Base-by-base conservation (phyloP, 2,329 filamentous ascomycete genomes). In the Penicillium sp. region DNA sequence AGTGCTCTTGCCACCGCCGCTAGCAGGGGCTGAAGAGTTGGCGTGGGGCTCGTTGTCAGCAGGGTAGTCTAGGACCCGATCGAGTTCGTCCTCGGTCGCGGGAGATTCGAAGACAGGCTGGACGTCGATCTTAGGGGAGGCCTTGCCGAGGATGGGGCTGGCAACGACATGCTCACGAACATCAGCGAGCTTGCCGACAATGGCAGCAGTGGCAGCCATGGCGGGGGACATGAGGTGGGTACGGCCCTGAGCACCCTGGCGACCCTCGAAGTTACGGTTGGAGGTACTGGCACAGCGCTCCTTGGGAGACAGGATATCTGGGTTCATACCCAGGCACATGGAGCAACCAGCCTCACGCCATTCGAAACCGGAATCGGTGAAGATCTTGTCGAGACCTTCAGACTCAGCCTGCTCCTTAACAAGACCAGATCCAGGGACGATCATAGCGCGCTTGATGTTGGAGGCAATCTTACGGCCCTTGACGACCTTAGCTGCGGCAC, bases 251-350 rank as follows among this genome's bases (percentile, higher is more conserved):
- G 93, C 92, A 72, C 94, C 94, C 78, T 99, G 94, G 63, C 94
- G 89, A 61, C 94, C 94, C 75, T 97, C 94, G 67, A 97, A 97
- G 78, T 97, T 97, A 69, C 94, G 90, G 80, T 97, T 97, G 62
- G 91, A 96, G 49, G 94, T 97, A 72, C 89, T 93, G 42, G 94
- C 94, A 74, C 94, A 97, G 70, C 94, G 88, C 79, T 99, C 94
- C 74, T 89, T 85, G 53, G 94, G 93, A 2, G 92, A 87, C 47
- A 97, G 84, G 63, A 99, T 97, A 75, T 99, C 94, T 0, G 94
- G 93, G 81, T 99, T 99, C 93, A 99, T 99, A 74, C 94, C 94
- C 55, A 99, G 84, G 74, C 94, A 97, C 94, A 99, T 99, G 62
- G 91, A 96, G 84, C 94, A 99, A 49, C 94, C 94, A 65, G 94